A percentile compares a stretch with the other conserved stretches of the same genome.
Conservation (phyloP, 441 rosid species). For the Adansonia gregorii region DNA sequence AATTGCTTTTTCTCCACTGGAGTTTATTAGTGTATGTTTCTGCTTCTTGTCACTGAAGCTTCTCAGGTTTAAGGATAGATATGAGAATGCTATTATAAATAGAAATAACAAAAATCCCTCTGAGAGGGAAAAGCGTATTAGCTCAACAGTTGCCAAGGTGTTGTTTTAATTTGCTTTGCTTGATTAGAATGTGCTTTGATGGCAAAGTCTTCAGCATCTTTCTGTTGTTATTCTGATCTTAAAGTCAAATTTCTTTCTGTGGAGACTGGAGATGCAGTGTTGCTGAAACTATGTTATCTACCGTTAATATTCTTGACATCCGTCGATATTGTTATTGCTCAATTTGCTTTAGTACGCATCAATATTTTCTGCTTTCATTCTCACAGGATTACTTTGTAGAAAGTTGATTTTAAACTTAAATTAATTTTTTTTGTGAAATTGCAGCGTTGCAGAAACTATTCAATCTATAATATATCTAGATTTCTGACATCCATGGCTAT, state of each 20-base stretch:
- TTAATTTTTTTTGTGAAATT: background rate
- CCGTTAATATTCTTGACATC: background rate
- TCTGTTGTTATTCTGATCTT: slow-evolving; percentile 6
- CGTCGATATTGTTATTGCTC: background rate
- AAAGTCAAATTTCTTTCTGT: slow-evolving; percentile 15
- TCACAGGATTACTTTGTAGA: slow-evolving; percentile 4
- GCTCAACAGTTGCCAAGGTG: slow-evolving; percentile 94
- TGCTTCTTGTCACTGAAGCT: slow-evolving; percentile 31
- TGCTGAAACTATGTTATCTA: background rate
- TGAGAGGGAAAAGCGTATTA: slow-evolving; percentile 84
- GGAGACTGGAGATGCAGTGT: background rate
- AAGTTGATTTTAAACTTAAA: slow-evolving; percentile 6
- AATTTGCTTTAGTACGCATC: background rate
- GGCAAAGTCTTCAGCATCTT: background rate
- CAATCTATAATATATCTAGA: background rate
- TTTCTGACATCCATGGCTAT: background rate
- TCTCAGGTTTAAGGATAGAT: slow-evolving; percentile 81
- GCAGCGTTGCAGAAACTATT: background rate
- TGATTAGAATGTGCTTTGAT: slow-evolving; percentile 18
- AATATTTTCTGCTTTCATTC: background rate
- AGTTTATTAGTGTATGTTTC: slow-evolving; percentile 27
- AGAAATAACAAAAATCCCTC: slow-evolving; percentile 93
- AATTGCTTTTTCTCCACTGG: slow-evolving; percentile 32
- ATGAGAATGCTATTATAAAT: slow-evolving; percentile 72
- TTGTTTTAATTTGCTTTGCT: slow-evolving; percentile 27